Base-by-base conservation (phyloP, 495 filamentous ascomycete species). In the Podospora pseudoanserina region DNA sequence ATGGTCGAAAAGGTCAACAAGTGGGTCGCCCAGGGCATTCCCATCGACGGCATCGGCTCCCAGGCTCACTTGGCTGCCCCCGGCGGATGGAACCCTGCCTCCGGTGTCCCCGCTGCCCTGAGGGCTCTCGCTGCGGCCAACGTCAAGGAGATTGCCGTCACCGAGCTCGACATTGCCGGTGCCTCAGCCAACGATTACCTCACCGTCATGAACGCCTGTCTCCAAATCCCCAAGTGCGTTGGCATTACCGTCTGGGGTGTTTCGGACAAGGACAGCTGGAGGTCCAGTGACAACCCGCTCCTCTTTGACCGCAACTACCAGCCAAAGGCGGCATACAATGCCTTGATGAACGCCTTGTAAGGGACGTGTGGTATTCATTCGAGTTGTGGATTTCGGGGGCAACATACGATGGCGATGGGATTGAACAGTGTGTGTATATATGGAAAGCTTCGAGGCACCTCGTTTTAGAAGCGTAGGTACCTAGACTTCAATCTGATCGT, bases 171-270 rank as follows among this genome's bases (percentile, higher is more conserved):
- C 66, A 90, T 92, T 76, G 83, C 83, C 64, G 81, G 80, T 61
- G 87, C 84, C 11, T 79, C 82, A 39, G 68, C 82, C 20, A 77
- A 77, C 30, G 89, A 92, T 77, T 93, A 90, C 73, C 79, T 84
- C 32, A 81, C 85, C 57, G 83, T 89, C 59, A 84, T 85, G 68
- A 85, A 89, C 20, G 89, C 88, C 30, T 92, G 90, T 71, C 73
- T 91, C 55, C 78, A 82, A 66, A 82, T 87, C 72, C 67, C 81
- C 9, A 89, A 87, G 76, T 92, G 90, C 75, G 84, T 92, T 23
- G 90, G 90, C 65, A 87, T 93, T 70, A 92, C 90, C n/a, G 88
- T 90, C 39, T 93, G 90, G 91, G 90, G 90, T 73, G 87, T 93
- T 11, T 80, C 86, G 65, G 90, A 92, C 71, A 39, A 85, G 81